Percentiles rank a stretch among this genome's conserved stretches.
These are phyloP conservation scores for Sclerotinia subarctica DNA, from an alignment of 2,329 filamentous ascomycete species.

Conservation along the genomic window DNA sequence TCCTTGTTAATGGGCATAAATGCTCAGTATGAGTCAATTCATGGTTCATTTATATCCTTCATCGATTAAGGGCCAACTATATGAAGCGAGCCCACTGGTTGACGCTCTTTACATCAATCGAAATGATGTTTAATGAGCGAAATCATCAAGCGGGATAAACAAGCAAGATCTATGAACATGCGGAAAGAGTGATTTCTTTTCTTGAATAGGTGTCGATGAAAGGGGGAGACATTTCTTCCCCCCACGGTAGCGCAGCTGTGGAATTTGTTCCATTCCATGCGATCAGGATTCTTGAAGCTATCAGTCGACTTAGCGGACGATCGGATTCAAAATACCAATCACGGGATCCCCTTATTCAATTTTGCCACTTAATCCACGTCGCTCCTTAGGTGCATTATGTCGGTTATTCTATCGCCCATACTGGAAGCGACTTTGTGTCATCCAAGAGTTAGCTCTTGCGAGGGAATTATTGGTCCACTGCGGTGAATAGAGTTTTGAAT, in stretches of 20 bases:
- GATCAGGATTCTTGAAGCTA: not conserved
- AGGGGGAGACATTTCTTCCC: not conserved
- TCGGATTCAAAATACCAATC: not conserved
- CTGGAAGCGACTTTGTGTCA: slow-evolving; percentile 20
- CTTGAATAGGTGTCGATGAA: not conserved
- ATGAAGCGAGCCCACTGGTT: not conserved
- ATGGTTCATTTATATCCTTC: too few species aligned
- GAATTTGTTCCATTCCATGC: not conserved
- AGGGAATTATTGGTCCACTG: slow-evolving; percentile 12
- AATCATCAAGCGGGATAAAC: slow-evolving; percentile 2
- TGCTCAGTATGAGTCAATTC: not conserved
- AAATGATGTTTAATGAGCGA: not conserved
- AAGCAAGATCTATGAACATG: not conserved
- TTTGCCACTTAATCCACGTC: not conserved
- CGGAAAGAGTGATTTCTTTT: not conserved
- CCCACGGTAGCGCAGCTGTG: not conserved
- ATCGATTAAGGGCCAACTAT: too few species aligned
- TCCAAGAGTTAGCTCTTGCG: slow-evolving; percentile 22
- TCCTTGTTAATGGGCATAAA: not conserved
- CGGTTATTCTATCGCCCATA: slow-evolving; percentile 8
- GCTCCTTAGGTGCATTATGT: not conserved
- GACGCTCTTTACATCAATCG: not conserved
- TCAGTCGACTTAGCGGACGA: not conserved
- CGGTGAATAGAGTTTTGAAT: not conserved
- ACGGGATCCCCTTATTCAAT: not conserved